Base-by-base conservation (phyloP, 2,329 filamentous ascomycete genomes). In the Penicillium olsonii region DNA sequence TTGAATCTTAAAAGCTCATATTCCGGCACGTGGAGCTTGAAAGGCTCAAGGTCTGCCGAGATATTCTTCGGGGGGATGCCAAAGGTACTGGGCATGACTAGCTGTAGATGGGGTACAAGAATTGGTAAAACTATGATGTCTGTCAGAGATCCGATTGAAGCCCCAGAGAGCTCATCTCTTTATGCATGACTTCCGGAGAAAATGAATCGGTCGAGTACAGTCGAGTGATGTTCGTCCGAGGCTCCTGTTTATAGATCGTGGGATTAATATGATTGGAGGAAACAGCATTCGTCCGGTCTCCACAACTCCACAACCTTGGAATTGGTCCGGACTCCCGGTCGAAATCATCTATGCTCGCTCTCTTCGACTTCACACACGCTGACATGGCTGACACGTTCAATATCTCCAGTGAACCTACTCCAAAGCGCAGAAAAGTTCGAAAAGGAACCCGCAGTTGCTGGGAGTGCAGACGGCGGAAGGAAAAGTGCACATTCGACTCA, bases 371-470 rank as follows among this genome's bases (percentile, higher is more conserved):
- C 4, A n/a, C 29, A 31, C 26, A 12, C 9, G 11, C 1, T 7
- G 7, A 31, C 3, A 31, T 31, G 29, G 29, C 29, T 31, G n/a
- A 12, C n/a, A n/a, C 5, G 14, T 6, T 31, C n/a, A 3, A 31
- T n/a, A n/a, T 10, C 11, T 24, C 14, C 19, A 18, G 3, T 4
- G 20, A 33, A 2, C 19, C 50, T n/a, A 18, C 29, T 20, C 17
- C 45, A 10, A 50, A 47, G 37, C 48, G 41, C 18, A 47, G 50
- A 35, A 52, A 57, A 29, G 20, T 50, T 5, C 44, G 53, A 37
- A 49, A 50, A 42, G 48, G 53, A 5, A 55, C 50, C 39, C 12
- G 41, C 27, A n/a, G 42, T 31, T 45, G 42, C 35, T 45, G 42
- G 42, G 42, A 45, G 19, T 45, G 42, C 34, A 38, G 49, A 24